A percentile compares a stretch with the other conserved stretches of the same genome.
phyloP scores from a whole-genome alignment of 805 yeast genomes.

The Nakazawaea peltata region DNA sequence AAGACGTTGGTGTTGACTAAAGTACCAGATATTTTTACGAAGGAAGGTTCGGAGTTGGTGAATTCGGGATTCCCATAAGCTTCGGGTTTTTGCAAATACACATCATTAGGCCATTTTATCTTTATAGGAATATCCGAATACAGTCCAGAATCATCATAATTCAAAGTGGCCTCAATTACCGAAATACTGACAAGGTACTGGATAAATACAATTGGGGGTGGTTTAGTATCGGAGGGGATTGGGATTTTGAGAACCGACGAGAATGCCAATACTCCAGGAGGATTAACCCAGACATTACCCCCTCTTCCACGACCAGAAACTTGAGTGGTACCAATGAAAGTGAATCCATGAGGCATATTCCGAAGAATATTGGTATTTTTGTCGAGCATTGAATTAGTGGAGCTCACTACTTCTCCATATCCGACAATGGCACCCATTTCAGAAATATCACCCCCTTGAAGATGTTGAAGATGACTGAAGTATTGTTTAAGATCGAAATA shows the following conservation, averaged over 20 bases:
- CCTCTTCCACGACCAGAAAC: slow-evolving; percentile 92
- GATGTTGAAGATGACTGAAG: slow-evolving; percentile 23
- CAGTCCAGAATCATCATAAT: slow-evolving; percentile 29
- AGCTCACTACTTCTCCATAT: slow-evolving; percentile 86
- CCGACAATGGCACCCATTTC: slow-evolving; percentile 55
- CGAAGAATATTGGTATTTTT: slow-evolving; percentile 53
- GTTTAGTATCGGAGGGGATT: slow-evolving; percentile 27
- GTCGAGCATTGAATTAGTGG: slow-evolving; percentile 77
- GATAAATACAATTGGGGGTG: slow-evolving; percentile 66
- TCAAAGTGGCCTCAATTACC: slow-evolving; percentile 63
- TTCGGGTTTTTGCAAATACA: slow-evolving; percentile 68
- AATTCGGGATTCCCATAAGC: slow-evolving; percentile 28
- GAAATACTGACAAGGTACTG: slow-evolving; percentile 86
- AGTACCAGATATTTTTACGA: slow-evolving; percentile 76
- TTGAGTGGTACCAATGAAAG: slow-evolving; percentile 72
- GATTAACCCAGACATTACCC: slow-evolving; percentile 92
- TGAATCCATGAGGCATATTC: slow-evolving; percentile 61
- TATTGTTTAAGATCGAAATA: slow-evolving; percentile 60
- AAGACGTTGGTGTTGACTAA: slow-evolving; percentile 71
- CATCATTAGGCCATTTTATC: slow-evolving; percentile 96
- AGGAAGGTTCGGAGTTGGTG: slow-evolving; percentile 45
- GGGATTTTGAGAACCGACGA: slow-evolving; percentile 65
- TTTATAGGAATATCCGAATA: slow-evolving; percentile 71
- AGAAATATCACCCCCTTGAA: slow-evolving; percentile 14
- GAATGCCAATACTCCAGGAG: slow-evolving; percentile 82